Conservation (phyloP, 306 rosid genomes). For the Amphicarpaea edgeworthii region DNA sequence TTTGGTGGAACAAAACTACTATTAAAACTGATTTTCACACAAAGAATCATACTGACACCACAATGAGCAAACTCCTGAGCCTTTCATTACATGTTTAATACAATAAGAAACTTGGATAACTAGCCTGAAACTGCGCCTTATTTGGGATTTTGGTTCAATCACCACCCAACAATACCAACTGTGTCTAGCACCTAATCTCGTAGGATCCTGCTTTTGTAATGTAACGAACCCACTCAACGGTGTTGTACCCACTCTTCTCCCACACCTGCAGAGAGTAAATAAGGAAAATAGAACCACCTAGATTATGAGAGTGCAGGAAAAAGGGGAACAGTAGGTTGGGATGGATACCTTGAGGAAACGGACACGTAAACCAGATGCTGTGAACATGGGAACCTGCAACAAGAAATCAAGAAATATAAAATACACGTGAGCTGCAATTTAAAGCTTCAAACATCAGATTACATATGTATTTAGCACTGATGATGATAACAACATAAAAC, state of each 20-base stretch:
- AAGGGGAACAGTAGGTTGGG: not conserved
- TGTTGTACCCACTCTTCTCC: conserved; percentile 95
- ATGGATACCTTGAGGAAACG: conserved; percentile 85
- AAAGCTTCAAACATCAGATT: conserved; percentile 17
- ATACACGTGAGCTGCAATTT: not conserved
- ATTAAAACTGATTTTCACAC: conserved; percentile 33
- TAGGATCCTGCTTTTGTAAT: conserved; percentile 91
- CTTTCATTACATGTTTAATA: conserved; percentile 1
- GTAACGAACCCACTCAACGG: conserved; percentile 96
- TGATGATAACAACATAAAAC: conserved; percentile 1
- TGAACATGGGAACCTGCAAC: conserved; percentile 81
- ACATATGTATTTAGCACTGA: conserved; percentile 9
- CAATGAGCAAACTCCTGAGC: conserved; percentile 24
- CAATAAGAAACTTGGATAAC: conserved; percentile 13
- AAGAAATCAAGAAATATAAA: not conserved
- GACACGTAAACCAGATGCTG: conserved; percentile 89
- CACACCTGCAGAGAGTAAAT: conserved; percentile 67
- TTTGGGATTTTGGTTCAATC: conserved; percentile 38
- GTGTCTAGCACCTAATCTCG: conserved; percentile 78
- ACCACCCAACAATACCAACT: conserved; percentile 37
- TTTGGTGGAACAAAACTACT: conserved; percentile 23
- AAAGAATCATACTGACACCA: conserved; percentile 42
- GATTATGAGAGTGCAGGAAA: not conserved
- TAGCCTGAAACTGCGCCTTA: conserved; percentile 10
- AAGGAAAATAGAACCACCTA: conserved; percentile 1